Conservation (phyloP, 768 basidiomycete species). For the Russula vinacea region DNA sequence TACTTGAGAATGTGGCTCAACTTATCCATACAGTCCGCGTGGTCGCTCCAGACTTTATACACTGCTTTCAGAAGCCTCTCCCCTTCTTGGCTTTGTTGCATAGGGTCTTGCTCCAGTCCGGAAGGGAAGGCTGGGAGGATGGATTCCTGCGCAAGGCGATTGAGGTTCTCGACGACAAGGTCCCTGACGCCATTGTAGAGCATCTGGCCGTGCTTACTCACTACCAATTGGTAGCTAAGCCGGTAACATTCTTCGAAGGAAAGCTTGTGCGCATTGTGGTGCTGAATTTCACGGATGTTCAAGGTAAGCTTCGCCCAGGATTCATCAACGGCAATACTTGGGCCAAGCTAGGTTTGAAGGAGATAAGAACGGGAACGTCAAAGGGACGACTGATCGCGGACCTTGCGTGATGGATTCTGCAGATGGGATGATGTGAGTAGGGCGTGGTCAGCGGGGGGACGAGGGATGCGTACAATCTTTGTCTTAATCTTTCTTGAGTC, state of each 20-base stretch:
- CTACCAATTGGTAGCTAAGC: conserved; percentile 91
- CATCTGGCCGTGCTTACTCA: conserved; percentile 77
- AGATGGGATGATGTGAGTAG: conserved; percentile 18
- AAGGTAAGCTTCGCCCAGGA: conserved; percentile 77
- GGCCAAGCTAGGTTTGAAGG: conserved; percentile 54
- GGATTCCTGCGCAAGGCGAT: conserved; percentile 66
- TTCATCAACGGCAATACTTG: conserved; percentile 72
- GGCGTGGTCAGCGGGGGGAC: conserved; percentile 29
- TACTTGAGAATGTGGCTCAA: conserved; percentile 89
- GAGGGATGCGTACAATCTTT: conserved; percentile 42
- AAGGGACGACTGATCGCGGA: conserved; percentile 31
- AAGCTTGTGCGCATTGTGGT: conserved; percentile 85
- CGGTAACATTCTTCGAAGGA: conserved; percentile 93
- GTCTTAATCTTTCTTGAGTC: conserved; percentile 37
- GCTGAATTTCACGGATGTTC: conserved; percentile 93
- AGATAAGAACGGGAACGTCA: conserved; percentile 2
- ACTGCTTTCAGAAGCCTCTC: conserved; percentile 82
- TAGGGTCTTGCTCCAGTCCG: conserved; percentile 59
- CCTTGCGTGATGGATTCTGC: conserved; percentile 50
- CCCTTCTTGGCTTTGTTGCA: conserved; percentile 77
- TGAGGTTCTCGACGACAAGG: conserved; percentile 80
- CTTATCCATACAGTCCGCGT: conserved; percentile 83
- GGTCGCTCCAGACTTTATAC: conserved; percentile 89
- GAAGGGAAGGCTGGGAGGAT: conserved; percentile 84
- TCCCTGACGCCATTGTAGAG: conserved; percentile 82